Percentiles rank a stretch among this genome's conserved stretches.
Conservation (phyloP, 108 stramenopile species). For the Bacterosira constricta region DNA sequence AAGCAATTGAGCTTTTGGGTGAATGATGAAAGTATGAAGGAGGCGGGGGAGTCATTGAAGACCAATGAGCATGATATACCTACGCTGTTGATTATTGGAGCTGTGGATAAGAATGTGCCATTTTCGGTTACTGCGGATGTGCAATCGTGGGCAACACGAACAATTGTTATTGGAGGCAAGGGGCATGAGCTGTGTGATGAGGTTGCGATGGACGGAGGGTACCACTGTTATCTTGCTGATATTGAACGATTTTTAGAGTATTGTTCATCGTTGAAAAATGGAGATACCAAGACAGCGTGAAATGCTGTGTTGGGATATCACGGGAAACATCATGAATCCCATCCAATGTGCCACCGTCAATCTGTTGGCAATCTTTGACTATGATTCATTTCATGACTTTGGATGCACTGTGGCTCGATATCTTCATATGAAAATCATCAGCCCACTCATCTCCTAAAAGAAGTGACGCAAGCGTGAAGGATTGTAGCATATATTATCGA, state of each 20-base stretch:
- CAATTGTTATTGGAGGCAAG: conserved; percentile 37
- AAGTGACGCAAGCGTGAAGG: no score
- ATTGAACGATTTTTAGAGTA: conserved; percentile 16
- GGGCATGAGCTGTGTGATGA: conserved; percentile 47
- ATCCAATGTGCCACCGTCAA: no score
- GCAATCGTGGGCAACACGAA: conserved; percentile 40
- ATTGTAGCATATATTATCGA: no score
- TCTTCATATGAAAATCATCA: no score
- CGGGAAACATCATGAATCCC: no score
- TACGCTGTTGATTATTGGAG: conserved; percentile 34
- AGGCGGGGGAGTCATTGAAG: conserved; percentile 23
- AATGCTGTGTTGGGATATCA: no score
- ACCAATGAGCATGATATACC: conserved; percentile 21
- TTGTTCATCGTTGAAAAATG: no score
- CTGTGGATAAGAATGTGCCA: conserved; percentile 43
- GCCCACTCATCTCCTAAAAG: no score
- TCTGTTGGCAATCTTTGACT: no score
- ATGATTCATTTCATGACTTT: no score
- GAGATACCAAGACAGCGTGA: no score
- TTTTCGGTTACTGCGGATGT: conserved; percentile 30
- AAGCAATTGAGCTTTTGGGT: conserved; percentile 36
- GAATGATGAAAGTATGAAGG: conserved; percentile 21
- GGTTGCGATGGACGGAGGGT: conserved; percentile 14
- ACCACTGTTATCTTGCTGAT: conserved; percentile 24
- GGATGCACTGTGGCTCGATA: no score